A percentile compares a stretch with the other conserved stretches of the same genome.
Conservation (phyloP, 139 green algal species). For the Chlamydomonas asymmetrica region DNA sequence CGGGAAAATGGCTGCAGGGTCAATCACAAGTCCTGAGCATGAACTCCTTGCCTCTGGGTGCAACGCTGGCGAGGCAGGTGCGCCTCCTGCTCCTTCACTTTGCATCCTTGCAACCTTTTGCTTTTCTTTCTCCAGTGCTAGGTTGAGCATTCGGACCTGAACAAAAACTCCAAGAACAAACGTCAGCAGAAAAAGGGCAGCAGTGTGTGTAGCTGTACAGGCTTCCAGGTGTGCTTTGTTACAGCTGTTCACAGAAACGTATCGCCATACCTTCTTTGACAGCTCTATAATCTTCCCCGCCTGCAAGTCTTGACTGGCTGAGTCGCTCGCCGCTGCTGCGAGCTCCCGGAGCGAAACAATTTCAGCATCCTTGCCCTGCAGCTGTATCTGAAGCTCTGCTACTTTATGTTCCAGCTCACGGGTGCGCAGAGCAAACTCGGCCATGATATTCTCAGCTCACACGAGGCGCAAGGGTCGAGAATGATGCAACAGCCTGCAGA, state of each 20-base stretch:
- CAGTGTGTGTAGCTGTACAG: too few species aligned
- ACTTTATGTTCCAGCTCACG: conserved; percentile 19
- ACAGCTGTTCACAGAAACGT: too few species aligned
- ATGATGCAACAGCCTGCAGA: too few species aligned
- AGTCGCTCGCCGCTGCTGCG: conserved; percentile 37
- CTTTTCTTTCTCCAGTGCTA: conserved; percentile 53
- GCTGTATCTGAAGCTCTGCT: neutral
- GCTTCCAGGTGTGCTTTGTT: too few species aligned
- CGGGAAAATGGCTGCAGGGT: neutral
- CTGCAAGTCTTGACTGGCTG: conserved; percentile 59
- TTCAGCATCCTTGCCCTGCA: conserved; percentile 10
- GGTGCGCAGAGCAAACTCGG: too few species aligned
- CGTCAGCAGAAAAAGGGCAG: neutral
- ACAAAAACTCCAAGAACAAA: neutral
- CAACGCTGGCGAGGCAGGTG: too few species aligned
- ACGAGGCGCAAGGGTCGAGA: too few species aligned
- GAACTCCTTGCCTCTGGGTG: neutral
- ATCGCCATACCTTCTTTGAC: conserved; percentile 60
- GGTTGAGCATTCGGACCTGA: conserved; percentile 48
- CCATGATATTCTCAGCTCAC: too few species aligned
- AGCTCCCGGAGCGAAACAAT: conserved; percentile 2
- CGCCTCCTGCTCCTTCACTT: too few species aligned
- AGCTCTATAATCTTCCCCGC: conserved; percentile 60
- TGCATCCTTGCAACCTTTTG: conserved; percentile 33
- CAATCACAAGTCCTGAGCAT: neutral